Evolutionary conservation across 2,329 filamentous ascomycete species (phyloP), one percentile per base, ranked within the genome.

Genomic region (Colletotrichum lupini): DNA sequence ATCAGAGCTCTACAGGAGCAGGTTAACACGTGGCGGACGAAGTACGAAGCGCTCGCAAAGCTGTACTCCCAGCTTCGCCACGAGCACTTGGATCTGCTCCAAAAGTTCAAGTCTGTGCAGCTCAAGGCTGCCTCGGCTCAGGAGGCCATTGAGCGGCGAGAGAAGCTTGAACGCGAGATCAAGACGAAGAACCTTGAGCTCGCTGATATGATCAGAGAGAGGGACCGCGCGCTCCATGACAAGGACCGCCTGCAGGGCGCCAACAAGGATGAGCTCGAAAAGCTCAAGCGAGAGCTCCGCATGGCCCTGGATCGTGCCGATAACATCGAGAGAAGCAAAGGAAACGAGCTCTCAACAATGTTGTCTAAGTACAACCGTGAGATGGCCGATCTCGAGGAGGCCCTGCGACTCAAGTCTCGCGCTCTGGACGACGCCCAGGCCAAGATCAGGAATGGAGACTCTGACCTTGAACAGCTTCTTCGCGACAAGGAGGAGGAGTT

Each of bases 171-270:
- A 85, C 93, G 96, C 42, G 97, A 99, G 85, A 93, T 99, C 82
- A 99, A 99, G 90, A 98, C 96, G 35, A 99, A 99, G 90, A 99
- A 99, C 81, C 87, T 99, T n/a, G 97, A 99, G 83, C 85, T 99
- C 74, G 97, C 97, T 37, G 95, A 98, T 82, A 98, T 99, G 97
- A 99, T 99, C 76, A 91, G 97, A 56, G 97, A 99, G 85, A 90
- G 97, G 77, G 97, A 99, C 80, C 92, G 97, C 76, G 97, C 97
- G 35, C 85, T 98, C 65, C 95, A 98, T 80, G 97, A 99, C 75
- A 95, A 95, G 82, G 97, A 99, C 80, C 91, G 97, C 68, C 85
- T 93, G n/a, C 91, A 88, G 64, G 97, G 97, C 62, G 93, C 92
- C 67, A 95, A 95, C 83, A 95, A 94, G 79, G 97, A 99, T 71